Conservation (phyloP, 306 rosid species). For the Herpetospermum pedunculosum region DNA sequence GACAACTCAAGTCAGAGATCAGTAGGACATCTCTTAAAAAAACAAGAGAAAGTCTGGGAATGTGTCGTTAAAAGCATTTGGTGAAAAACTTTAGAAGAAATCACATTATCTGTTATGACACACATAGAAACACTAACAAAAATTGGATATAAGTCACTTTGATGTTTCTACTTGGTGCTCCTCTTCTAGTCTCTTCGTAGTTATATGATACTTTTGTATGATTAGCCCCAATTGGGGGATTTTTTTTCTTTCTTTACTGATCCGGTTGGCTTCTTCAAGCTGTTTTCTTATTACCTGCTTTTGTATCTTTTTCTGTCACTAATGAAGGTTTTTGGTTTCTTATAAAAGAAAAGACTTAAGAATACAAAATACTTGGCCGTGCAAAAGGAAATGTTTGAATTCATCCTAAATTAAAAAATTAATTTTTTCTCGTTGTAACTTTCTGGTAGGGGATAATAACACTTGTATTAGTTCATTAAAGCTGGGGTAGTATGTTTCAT, state of each 20-base stretch:
- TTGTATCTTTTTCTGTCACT: background rate
- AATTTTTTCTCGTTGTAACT: background rate
- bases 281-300: background rate
- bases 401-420: background rate
- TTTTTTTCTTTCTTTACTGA: background rate
- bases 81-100: background rate
- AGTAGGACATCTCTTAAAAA: background rate
- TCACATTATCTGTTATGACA: background rate
- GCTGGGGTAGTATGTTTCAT: background rate
- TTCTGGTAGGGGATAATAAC: background rate
- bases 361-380: background rate
- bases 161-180: background rate
- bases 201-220: background rate
- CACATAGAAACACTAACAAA: background rate
- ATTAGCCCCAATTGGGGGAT: background rate
- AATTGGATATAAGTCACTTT: background rate
- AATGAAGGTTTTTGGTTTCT: background rate
- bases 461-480: background rate
- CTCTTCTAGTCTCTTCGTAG: background rate
- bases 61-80: background rate
- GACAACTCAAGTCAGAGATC: background rate
- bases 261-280: background rate
- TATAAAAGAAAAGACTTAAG: background rate
- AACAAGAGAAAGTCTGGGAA: background rate
- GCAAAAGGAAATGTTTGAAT: background rate